Conservation (phyloP, 2,329 filamentous ascomycete genomes). For the Neoscytalidium dimidiatum region DNA sequence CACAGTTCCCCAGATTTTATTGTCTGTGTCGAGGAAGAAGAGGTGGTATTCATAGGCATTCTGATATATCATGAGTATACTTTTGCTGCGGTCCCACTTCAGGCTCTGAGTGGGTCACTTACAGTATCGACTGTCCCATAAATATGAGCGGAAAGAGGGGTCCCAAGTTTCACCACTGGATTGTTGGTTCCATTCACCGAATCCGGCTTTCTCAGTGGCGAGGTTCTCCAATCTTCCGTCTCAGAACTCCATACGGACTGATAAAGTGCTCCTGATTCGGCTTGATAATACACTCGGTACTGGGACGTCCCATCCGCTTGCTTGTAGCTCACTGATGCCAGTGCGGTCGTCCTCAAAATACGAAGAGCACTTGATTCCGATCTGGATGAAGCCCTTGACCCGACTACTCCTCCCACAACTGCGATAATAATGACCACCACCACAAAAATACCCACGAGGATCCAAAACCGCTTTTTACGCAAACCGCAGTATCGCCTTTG, state of each 20-base stretch:
- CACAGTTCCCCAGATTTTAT: not conserved
- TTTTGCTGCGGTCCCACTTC: not conserved
- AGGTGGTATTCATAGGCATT: slow-evolving; percentile 6
- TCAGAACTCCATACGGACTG: slow-evolving; percentile 2
- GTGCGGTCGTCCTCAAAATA: not conserved
- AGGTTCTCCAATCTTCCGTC: not conserved
- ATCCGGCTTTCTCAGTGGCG: not conserved
- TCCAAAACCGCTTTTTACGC: not conserved
- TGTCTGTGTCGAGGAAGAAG: not conserved
- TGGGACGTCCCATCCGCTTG: not conserved
- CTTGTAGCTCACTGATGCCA: slow-evolving; percentile 6
- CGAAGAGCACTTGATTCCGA: not conserved
- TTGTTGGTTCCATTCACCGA: not conserved
- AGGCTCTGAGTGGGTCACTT: not conserved
- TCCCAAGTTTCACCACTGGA: not conserved
- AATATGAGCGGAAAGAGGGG: not conserved
- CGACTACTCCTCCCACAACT: not conserved
- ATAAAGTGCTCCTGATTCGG: not conserved
- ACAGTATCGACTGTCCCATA: not conserved
- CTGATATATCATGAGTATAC: not conserved
- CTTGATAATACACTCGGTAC: slow-evolving; percentile 8
- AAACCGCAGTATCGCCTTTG: not conserved
- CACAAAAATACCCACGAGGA: not conserved
- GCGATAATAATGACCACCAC: not conserved
- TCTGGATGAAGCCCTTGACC: not conserved